Conservation (phyloP, 192 early-diverging fungal genomes). For the Rhizoclosmatium sp. region DNA sequence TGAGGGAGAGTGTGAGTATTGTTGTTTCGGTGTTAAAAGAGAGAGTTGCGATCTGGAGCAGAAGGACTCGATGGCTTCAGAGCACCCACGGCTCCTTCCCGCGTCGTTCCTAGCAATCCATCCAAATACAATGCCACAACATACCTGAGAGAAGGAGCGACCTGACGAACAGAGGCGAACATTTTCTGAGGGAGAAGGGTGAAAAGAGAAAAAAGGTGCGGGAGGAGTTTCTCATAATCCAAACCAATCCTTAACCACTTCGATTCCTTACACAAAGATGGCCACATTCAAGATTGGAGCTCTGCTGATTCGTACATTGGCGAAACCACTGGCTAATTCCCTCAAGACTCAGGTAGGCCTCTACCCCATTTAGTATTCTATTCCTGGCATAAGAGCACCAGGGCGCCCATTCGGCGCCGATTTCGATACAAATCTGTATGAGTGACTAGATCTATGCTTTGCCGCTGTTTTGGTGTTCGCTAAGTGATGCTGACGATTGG, state of each 20-base stretch:
- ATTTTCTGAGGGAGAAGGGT: background rate
- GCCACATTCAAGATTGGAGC: slow-evolving; percentile 51
- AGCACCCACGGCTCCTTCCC: background rate
- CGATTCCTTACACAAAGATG: background rate
- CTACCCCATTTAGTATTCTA: background rate
- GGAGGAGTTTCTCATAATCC: background rate
- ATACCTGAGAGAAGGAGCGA: slow-evolving; percentile 6
- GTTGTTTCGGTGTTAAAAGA: background rate
- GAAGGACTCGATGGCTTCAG: background rate
- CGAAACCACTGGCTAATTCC: slow-evolving; percentile 56
- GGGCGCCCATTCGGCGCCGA: background rate
- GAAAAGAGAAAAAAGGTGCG: slow-evolving; percentile 16
- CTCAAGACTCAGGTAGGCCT: slow-evolving; percentile 43
- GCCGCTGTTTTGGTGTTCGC: background rate
- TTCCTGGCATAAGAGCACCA: background rate
- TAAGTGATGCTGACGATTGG: background rate
- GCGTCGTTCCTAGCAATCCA: background rate
- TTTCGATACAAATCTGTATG: slow-evolving; percentile 1
- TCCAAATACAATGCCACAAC: background rate
- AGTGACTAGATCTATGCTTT: background rate
- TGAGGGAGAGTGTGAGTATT: background rate
- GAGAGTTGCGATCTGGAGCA: background rate
- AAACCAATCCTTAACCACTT: background rate
- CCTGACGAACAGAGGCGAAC: slow-evolving; percentile 25
- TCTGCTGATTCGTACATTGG: slow-evolving; percentile 51